Conservation (phyloP, 148 eudicot genomes). For the Cornus kousa region DNA sequence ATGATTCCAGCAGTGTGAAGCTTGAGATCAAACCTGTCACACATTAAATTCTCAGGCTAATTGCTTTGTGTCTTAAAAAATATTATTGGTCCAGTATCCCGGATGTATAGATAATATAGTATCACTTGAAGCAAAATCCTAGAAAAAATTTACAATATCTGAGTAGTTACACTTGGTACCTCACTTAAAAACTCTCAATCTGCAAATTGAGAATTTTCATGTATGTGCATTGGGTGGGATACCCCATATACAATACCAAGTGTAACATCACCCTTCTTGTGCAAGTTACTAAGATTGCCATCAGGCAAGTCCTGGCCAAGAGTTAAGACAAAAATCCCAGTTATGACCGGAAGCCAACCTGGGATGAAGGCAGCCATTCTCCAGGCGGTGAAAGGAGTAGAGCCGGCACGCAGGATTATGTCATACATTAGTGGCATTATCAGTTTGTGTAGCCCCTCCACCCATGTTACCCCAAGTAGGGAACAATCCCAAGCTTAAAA, state of each 20-base stretch:
- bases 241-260: no score
- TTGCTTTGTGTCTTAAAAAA: background rate
- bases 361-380: constrained; percentile 55
- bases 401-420: constrained; percentile 26
- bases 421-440: constrained; percentile 42
- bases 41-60: background rate
- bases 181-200: no score
- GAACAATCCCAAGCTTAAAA: no score
- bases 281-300: constrained; percentile 43
- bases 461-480: constrained; percentile 57
- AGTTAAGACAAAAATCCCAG: constrained; percentile 42
- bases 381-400: constrained; percentile 53
- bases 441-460: constrained; percentile 49
- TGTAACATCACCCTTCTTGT: constrained; percentile 51
- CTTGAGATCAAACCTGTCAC: constrained; percentile 55
- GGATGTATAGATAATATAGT: no score
- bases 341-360: constrained; percentile 39
- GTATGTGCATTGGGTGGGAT: no score
- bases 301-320: constrained; percentile 60
- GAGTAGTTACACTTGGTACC: no score
- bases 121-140: no score
- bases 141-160: no score
- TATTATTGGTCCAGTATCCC: no score
- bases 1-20: constrained; percentile 73
- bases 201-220: no score